Evolutionary conservation across 2,329 filamentous ascomycete species (phyloP).

Genomic region (Ceratocystis papillata): DNA sequence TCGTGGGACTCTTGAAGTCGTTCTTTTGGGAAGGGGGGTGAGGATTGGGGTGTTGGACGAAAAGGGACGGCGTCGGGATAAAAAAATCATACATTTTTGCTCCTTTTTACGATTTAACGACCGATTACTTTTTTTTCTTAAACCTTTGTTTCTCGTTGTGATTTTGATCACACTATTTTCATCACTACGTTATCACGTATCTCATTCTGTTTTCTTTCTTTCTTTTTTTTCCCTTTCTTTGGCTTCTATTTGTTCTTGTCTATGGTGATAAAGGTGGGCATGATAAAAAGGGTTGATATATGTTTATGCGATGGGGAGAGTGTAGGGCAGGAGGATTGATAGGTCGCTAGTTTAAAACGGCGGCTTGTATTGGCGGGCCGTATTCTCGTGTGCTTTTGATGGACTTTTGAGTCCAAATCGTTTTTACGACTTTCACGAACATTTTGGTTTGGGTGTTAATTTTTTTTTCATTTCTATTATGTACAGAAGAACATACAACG

Average conservation of each 20-base stretch:
- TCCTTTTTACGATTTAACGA: conserved; percentile 14
- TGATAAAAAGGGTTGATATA: neutral
- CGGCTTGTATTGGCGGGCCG: neutral
- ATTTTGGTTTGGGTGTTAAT: neutral
- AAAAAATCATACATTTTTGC: conserved; percentile 4
- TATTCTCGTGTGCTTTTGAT: neutral
- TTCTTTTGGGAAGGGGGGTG: neutral
- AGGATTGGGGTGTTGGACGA: conserved; percentile 18
- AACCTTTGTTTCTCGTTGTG: conserved; percentile 22
- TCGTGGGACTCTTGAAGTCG: conserved; percentile 12
- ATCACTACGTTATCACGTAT: conserved; percentile 21
- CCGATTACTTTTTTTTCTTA: conserved; percentile 25
- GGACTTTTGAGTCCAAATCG: conserved; percentile 6
- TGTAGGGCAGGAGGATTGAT: neutral
- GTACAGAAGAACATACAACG: conserved; percentile 15
- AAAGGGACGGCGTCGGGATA: neutral
- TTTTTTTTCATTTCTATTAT: neutral
- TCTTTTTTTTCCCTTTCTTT: conserved; percentile 21
- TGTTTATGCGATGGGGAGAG: neutral
- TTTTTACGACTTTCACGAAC: conserved; percentile 17
- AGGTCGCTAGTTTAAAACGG: neutral
- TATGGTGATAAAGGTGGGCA: conserved; percentile 4
- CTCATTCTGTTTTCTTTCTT: conserved; percentile 23
- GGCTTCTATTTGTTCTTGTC: neutral
- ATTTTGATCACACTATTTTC: conserved; percentile 19